These are phyloP conservation scores for Schwanniomyces pseudopolymorphus DNA, from an alignment of 805 yeast species.

Conservation along the genomic window DNA sequence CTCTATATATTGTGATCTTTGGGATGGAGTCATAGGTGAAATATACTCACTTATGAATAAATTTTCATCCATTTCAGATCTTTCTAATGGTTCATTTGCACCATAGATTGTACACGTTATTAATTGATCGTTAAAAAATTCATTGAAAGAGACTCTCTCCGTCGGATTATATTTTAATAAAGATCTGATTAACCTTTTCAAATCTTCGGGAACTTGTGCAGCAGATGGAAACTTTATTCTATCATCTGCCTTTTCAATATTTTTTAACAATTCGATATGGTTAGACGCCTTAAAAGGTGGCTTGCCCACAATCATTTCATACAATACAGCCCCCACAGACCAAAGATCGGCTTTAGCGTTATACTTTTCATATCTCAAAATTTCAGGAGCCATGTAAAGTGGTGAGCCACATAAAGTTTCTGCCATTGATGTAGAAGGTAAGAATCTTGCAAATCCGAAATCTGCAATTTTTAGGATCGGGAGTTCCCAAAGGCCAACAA, in stretches of 20 bases:
- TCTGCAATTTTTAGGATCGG: slow-evolving; percentile 94
- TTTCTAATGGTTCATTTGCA: slow-evolving; percentile 59
- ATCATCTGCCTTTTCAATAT: slow-evolving; percentile 81
- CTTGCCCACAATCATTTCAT: slow-evolving; percentile 94
- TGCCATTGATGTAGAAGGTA: slow-evolving; percentile 92
- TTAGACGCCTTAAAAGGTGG: slow-evolving; percentile 95
- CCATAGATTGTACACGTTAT: slow-evolving; percentile 54
- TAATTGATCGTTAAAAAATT: slow-evolving; percentile 76
- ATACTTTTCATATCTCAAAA: slow-evolving; percentile 88
- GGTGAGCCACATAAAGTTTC: slow-evolving; percentile 98
- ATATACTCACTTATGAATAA: slow-evolving; percentile 84
- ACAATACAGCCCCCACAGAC: slow-evolving; percentile 97
- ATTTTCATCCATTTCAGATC: slow-evolving; percentile 70
- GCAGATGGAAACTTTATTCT: slow-evolving; percentile 71
- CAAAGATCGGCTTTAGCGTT: slow-evolving; percentile 97
- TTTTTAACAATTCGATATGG: slow-evolving; percentile 84
- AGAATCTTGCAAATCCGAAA: slow-evolving; percentile 93
- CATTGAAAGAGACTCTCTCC: slow-evolving; percentile 84
- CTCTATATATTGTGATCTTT: slow-evolving; percentile 16
- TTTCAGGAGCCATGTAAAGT: slow-evolving; percentile 98
- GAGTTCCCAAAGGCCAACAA: slow-evolving; percentile 80
- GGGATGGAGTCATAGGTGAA: slow-evolving; percentile 35
- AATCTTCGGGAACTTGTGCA: slow-evolving; percentile 61
- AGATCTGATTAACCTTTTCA: slow-evolving; percentile 70
- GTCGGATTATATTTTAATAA: slow-evolving; percentile 81